Base-by-base conservation (phyloP, 1,284 basidiomycete species). In the Moniliophthora roreri region DNA sequence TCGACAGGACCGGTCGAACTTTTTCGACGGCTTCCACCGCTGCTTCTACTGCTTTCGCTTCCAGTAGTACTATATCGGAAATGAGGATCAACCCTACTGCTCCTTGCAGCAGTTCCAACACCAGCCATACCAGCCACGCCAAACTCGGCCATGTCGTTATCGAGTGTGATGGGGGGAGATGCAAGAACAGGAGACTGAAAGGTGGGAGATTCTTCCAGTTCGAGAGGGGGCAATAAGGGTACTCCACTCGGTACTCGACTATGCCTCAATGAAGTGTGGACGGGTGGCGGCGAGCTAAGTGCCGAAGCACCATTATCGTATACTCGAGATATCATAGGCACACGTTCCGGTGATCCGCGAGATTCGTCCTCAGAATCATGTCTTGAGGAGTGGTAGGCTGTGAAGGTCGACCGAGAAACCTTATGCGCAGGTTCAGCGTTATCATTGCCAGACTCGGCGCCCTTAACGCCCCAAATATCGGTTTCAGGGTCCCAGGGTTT, bases 71-170 rank as follows among this genome's bases (percentile, higher is more conserved):
- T 50, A 21, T 51, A 38, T 48, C 52, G 44, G 20, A 62, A 5
- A 10, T 49, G 58, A 5, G 55, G 0, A 45, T 60, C 61, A 44
- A 69, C 58, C 36, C 59, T 21, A 47, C 66, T 66, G 13, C 65
- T 61, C 1, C 70, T 57, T 28, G 64, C 63, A 16, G 67, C 71
- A 13, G 75, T 75, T 0, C 76, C 78, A 8, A 79, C 59, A 1
- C 77, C 77, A 4, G 70, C 71, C 77, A 79, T 76, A 34, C 70
- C 66, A 39, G 42, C 37, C 51, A 53, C 46, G 34, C 68, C 66
- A 45, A 69, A 67, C 53, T 71, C 69, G 7, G 55, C 63, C 0
- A 54, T 11, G 15, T 67, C 67, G 26, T 58, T 57, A 10, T 48
- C 59, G 13, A 13, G 20, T 4, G 16, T 8, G 16, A 47, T 16